Conservation (phyloP, 2,329 filamentous ascomycete genomes). For the Botrytis fragariae region DNA sequence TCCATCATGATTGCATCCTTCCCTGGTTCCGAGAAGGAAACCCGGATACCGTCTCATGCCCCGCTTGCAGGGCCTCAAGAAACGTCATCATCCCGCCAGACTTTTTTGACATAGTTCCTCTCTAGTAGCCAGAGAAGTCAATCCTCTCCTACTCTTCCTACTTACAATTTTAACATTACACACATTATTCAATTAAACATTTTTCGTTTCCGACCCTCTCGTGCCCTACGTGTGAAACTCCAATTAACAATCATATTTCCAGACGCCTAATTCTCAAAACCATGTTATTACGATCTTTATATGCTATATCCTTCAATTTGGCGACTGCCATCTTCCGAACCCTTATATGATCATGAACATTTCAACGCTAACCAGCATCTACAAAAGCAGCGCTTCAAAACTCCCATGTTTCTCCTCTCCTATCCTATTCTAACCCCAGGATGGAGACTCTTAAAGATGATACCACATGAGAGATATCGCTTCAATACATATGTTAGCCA, state of each 20-base stretch:
- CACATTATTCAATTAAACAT: neutral
- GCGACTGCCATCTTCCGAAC: no score
- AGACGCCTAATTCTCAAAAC: neutral
- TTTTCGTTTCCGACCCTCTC: fast-evolving
- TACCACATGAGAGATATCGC: no score
- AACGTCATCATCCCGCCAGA: neutral
- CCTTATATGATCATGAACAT: no score
- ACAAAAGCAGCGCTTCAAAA: no score
- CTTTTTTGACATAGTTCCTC: neutral
- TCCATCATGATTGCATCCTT: neutral
- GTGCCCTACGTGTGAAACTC: neutral
- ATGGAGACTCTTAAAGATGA: no score
- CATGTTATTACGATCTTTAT: neutral
- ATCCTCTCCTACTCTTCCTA: neutral
- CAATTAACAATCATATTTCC: neutral
- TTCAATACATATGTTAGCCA: no score
- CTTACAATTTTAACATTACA: neutral
- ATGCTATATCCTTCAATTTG: neutral
- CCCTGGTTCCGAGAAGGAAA: neutral
- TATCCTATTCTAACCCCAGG: no score
- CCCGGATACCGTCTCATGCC: neutral
- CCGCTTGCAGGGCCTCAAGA: neutral
- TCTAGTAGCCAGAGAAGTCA: neutral
- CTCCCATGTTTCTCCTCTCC: no score
- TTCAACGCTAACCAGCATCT: no score